Conservation (phyloP, 352 stramenopile species). For the Aphanomyces invadans region DNA sequence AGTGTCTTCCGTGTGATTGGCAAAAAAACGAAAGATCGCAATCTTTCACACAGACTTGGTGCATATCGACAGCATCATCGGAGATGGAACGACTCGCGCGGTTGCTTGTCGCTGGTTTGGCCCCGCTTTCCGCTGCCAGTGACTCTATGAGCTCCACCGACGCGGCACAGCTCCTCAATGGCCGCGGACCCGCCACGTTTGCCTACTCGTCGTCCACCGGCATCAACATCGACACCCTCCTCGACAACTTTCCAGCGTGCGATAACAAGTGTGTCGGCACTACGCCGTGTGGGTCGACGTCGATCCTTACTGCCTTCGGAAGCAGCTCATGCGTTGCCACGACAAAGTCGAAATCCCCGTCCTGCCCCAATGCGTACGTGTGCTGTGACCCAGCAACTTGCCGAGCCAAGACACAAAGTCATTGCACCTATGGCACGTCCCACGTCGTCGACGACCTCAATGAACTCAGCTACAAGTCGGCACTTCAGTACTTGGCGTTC, state of each 20-base stretch:
- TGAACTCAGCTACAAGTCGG: not conserved
- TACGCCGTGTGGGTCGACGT: conserved; percentile 4
- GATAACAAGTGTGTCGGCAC: conserved; percentile 12
- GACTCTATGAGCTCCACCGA: not conserved
- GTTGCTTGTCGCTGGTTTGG: too few species aligned
- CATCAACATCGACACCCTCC: conserved; percentile 5
- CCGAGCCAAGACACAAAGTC: not conserved
- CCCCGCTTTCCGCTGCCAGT: too few species aligned
- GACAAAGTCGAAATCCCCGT: not conserved
- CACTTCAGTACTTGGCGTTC: not conserved
- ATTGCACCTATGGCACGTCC: not conserved
- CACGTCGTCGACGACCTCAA: not conserved
- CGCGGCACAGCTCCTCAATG: conserved; percentile 13
- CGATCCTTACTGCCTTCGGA: not conserved
- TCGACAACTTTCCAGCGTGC: not conserved
- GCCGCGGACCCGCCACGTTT: not conserved
- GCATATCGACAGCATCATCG: too few species aligned
- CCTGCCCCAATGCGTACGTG: not conserved
- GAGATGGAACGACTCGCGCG: too few species aligned
- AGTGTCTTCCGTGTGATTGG: too few species aligned
- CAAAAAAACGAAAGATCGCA: too few species aligned
- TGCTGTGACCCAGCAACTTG: conserved; percentile 7
- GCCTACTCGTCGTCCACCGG: not conserved
- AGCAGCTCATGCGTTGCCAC: not conserved
- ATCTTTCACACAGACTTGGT: too few species aligned